Evolutionary conservation across 2,329 filamentous ascomycete genomes (phyloP).

Genomic region (Aotearoamyces nothofagi): DNA sequence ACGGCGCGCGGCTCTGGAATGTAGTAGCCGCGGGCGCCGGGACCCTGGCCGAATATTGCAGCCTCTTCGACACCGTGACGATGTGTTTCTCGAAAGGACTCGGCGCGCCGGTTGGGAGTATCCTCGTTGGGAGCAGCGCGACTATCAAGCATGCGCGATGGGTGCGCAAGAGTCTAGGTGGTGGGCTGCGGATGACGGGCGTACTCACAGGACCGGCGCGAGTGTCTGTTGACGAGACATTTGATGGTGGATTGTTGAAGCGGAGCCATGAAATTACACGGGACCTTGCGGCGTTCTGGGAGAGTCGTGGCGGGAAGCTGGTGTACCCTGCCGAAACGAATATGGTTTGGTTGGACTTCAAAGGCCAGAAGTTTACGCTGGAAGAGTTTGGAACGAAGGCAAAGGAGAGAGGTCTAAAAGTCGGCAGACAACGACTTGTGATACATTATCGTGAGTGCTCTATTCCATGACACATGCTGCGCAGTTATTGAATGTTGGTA

Average conservation of each 20-base stretch:
- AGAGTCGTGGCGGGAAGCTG: conserved; percentile 38
- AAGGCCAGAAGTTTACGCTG: too few species aligned
- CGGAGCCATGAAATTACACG: conserved; percentile 44
- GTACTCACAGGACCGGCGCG: conserved; percentile 59
- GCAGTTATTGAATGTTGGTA: too few species aligned
- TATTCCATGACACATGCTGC: too few species aligned
- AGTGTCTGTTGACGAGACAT: conserved; percentile 62
- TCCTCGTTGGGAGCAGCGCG: conserved; percentile 37
- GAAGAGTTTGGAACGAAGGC: too few species aligned
- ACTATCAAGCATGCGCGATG: conserved; percentile 48
- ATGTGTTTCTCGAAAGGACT: conserved; percentile 68
- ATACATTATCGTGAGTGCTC: too few species aligned
- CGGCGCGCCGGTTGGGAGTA: conserved; percentile 60
- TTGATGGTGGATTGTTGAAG: conserved; percentile 44
- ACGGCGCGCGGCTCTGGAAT: conserved; percentile 67
- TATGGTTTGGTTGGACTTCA: conserved; percentile 53
- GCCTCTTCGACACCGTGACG: conserved; percentile 47
- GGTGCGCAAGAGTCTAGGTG: conserved; percentile 63
- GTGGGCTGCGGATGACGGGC: conserved; percentile 58
- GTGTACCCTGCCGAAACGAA: conserved; percentile 47
- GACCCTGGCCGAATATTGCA: conserved; percentile 24
- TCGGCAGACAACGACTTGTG: too few species aligned
- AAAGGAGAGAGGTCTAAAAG: too few species aligned
- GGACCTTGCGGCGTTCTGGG: conserved; percentile 42
- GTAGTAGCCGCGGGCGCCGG: conserved; percentile 53